These are phyloP conservation scores for Plasmopara viticola DNA, from an alignment of 352 stramenopile genomes.

Conservation along the genomic window DNA sequence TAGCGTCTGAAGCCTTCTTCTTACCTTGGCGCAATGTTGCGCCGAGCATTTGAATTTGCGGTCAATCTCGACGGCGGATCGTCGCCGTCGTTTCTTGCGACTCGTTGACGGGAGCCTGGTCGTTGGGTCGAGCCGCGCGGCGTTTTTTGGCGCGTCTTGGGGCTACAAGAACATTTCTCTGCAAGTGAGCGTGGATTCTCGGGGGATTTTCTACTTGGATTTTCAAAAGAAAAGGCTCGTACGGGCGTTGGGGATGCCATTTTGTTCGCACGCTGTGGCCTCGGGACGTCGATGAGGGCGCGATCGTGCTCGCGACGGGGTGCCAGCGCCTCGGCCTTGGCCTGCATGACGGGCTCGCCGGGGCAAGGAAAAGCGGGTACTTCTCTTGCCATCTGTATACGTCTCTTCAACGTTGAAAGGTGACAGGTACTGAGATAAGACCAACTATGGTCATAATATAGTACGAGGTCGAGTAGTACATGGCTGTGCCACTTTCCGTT, in stretches of 20 bases:
- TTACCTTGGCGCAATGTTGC: slow-evolving; percentile 42
- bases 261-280: slow-evolving; percentile 6
- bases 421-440: neutral
- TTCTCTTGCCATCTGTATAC: slow-evolving; percentile 11
- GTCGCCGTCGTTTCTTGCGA: slow-evolving; percentile 67
- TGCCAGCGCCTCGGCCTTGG: slow-evolving; percentile 12
- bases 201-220: too few relatives aligned
- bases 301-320: slow-evolving; percentile 10
- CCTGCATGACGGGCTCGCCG: slow-evolving; percentile 10
- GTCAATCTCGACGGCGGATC: slow-evolving; percentile 74
- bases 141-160: slow-evolving; percentile 30
- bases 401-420: slow-evolving; percentile 9
- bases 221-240: too few relatives aligned
- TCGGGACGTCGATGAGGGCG: slow-evolving; percentile 13
- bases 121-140: slow-evolving; percentile 14
- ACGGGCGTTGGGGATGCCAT: too few relatives aligned
- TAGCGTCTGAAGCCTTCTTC: too few relatives aligned
- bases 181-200: too few relatives aligned
- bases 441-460: too few relatives aligned
- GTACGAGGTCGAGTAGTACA: too few relatives aligned
- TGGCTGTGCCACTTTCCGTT: too few relatives aligned
- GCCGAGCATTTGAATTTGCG: slow-evolving; percentile 61
- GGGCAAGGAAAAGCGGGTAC: neutral
- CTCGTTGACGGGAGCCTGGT: slow-evolving; percentile 29
- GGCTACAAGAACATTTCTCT: neutral